These are phyloP conservation scores for Yarrowia osloensis DNA, from an alignment of 805 yeast genomes.

Conservation along the genomic window DNA sequence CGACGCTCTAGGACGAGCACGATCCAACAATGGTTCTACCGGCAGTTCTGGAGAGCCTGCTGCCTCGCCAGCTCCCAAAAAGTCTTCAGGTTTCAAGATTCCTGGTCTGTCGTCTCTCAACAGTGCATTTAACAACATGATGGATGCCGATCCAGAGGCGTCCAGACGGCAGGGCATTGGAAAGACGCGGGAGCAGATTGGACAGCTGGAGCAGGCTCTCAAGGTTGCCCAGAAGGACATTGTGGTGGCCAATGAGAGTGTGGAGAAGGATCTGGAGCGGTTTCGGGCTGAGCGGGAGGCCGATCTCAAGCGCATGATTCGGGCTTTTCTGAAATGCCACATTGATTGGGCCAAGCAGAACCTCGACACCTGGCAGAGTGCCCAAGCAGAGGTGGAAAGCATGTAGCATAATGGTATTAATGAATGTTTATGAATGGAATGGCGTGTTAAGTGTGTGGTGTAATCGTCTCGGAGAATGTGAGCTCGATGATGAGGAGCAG, in stretches of 20 bases:
- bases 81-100: conserved; percentile 48
- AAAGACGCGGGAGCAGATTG: conserved; percentile 50
- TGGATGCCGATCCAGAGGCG: conserved; percentile 68
- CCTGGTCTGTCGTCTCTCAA: conserved; percentile 58
- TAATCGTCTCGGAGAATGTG: too few species aligned
- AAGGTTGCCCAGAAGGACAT: conserved; percentile 56
- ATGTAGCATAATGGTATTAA: conserved; percentile 5
- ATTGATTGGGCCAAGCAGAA: conserved; percentile 69
- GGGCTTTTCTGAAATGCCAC: conserved; percentile 56
- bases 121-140: conserved; percentile 57
- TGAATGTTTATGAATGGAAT: background rate
- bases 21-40: conserved; percentile 11
- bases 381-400: conserved; percentile 41
- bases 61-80: background rate
- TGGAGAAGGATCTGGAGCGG: conserved; percentile 45
- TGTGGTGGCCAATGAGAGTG: conserved; percentile 51
- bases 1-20: conserved; percentile 38
- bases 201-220: conserved; percentile 54
- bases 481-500: too few species aligned
- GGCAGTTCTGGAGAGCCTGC: background rate
- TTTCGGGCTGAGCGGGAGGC: conserved; percentile 55
- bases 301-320: conserved; percentile 54
- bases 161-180: conserved; percentile 55
- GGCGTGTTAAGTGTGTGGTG: too few species aligned
- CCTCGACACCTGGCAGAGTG: conserved; percentile 66